Evolutionary conservation across 108 stramenopile genomes (phyloP).

Genomic region (Cyclostephanos tholiformis): DNA sequence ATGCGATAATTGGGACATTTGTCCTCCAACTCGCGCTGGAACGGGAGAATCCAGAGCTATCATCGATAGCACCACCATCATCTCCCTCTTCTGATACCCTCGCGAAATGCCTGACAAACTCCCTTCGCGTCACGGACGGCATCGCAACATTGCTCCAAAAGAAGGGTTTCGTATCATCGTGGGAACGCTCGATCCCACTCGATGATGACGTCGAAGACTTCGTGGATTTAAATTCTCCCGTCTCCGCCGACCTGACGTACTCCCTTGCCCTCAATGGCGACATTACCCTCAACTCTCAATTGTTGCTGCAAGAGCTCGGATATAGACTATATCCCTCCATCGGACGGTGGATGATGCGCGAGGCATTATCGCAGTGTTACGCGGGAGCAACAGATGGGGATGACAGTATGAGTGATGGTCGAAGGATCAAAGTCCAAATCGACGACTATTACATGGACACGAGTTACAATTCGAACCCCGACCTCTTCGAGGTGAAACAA

Average conservation of each 20-base stretch:
- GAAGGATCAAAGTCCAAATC: conserved; percentile 34
- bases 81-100: conserved; percentile 5
- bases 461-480: conserved; percentile 82
- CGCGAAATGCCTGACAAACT: conserved; percentile 6
- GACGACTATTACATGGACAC: conserved; percentile 90
- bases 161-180: conserved; percentile 36
- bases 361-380: conserved; percentile 27
- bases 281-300: conserved; percentile 67
- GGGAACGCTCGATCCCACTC: conserved; percentile 36
- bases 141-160: conserved; percentile 16
- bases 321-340: conserved; percentile 79
- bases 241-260: conserved; percentile 50
- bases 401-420: not conserved
- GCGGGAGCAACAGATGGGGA: not conserved
- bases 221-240: not conserved
- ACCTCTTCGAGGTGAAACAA: conserved; percentile 84
- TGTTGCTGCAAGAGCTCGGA: conserved; percentile 83
- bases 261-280: conserved; percentile 77
- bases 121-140: conserved; percentile 18
- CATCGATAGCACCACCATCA: conserved; percentile 12
- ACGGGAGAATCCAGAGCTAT: not conserved
- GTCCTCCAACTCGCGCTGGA: conserved; percentile 27
- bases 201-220: conserved; percentile 55
- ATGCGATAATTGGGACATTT: conserved; percentile 45
- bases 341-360: conserved; percentile 46